Conservation (phyloP, 1,284 basidiomycete genomes). For the Coniferiporia weirii region DNA sequence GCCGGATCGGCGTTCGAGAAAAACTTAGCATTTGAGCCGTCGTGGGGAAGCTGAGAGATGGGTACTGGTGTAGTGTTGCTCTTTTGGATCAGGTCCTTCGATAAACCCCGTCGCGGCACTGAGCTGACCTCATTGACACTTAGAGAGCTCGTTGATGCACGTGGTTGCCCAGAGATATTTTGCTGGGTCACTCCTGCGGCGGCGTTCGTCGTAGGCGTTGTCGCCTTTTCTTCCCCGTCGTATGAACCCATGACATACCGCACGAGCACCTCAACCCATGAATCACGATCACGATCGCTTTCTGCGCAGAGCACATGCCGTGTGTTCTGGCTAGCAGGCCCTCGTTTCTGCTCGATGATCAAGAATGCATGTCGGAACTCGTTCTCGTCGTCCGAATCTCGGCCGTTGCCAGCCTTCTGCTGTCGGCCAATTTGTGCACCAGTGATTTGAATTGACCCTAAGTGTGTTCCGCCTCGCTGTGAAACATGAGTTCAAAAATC, state of each 20-base stretch:
- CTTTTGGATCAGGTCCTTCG: conserved; percentile 55
- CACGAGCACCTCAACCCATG: conserved; percentile 93
- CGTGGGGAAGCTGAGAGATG: conserved; percentile 51
- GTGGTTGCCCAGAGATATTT: conserved; percentile 31
- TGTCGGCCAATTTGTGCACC: conserved; percentile 84
- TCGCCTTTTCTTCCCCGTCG: conserved; percentile 51
- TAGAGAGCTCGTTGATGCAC: conserved; percentile 54
- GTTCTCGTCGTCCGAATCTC: conserved; percentile 73
- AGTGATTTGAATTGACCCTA: conserved; percentile 84
- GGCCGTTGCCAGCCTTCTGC: conserved; percentile 44
- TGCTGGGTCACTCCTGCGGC: conserved; percentile 9
- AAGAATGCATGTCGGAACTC: conserved; percentile 96
- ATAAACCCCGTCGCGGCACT: conserved; percentile 33
- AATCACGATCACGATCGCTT: conserved; percentile 88
- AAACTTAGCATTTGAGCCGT: conserved; percentile 55
- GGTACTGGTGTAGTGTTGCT: conserved; percentile 38
- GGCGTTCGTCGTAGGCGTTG: background rate
- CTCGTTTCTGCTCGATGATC: conserved; percentile 82
- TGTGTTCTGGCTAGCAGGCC: conserved; percentile 63
- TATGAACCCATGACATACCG: conserved; percentile 72
- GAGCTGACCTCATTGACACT: conserved; percentile 30
- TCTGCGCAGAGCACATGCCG: conserved; percentile 95
- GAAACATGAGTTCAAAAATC: conserved; percentile 5
- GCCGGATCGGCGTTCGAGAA: conserved; percentile 39
- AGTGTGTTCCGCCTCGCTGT: conserved; percentile 83